phyloP scores from a whole-genome alignment of 176 grass and related monocot species.

The Triticum timopheevii region DNA sequence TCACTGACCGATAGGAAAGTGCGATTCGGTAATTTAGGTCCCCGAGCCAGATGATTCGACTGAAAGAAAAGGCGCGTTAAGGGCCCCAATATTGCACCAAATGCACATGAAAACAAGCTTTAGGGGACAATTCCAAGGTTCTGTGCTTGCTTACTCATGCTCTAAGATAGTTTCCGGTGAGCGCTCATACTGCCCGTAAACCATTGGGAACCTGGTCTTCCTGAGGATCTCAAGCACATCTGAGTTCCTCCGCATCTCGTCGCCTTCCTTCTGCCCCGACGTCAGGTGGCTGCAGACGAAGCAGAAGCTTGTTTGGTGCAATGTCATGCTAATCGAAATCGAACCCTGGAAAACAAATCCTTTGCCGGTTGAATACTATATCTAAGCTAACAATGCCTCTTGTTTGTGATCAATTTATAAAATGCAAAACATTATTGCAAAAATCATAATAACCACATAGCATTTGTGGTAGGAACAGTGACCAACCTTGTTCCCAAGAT shows the following conservation, averaged over 20 bases:
- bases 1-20: constrained; percentile 90
- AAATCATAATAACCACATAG: background rate
- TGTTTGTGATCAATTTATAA: constrained; percentile 8
- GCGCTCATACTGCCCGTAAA: constrained; percentile 72
- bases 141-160: constrained; percentile 69
- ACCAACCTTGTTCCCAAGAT: constrained; percentile 94
- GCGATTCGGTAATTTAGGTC: constrained; percentile 99
- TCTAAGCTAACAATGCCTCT: constrained; percentile 36
- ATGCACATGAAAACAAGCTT: constrained; percentile 27
- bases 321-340: constrained; percentile 99
- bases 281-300: constrained; percentile 99
- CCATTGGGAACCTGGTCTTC: constrained; percentile 88
- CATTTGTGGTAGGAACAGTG: background rate
- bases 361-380: constrained; percentile 28
- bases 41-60: constrained; percentile 95
- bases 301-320: constrained; percentile 99
- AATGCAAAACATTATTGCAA: background rate
- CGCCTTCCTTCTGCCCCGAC: constrained; percentile 95
- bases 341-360: constrained; percentile 83
- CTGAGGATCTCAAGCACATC: constrained; percentile 92
- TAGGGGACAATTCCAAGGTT: background rate
- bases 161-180: constrained; percentile 92
- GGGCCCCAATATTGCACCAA: constrained; percentile 23
- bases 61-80: constrained; percentile 40
- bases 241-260: constrained; percentile 79